Percentiles rank a stretch among this genome's conserved stretches.
Evolutionary conservation across 2,329 filamentous ascomycete species (phyloP).

Genomic region (Sclerotinia minor): DNA sequence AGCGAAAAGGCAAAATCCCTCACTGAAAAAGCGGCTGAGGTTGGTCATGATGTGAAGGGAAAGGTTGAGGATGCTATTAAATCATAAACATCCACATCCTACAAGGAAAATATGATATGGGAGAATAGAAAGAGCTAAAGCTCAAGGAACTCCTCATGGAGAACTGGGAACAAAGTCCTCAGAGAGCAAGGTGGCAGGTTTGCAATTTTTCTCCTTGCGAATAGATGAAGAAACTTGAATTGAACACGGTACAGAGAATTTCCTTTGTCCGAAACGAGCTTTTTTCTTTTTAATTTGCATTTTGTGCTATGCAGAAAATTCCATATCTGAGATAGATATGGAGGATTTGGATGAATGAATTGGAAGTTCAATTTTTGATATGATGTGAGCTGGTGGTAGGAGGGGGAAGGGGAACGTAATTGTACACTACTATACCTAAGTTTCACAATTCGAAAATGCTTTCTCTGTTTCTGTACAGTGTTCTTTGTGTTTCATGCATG

Average conservation of each 20-base stretch:
- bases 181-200: neutral
- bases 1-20: slow-evolving; percentile 53
- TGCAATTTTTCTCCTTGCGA: neutral
- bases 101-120: neutral
- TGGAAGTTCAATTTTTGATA: neutral
- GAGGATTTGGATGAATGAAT: neutral
- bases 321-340: neutral
- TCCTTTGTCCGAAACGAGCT: neutral
- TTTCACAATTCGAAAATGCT: neutral
- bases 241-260: slow-evolving; percentile 1
- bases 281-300: neutral
- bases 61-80: slow-evolving; percentile 44
- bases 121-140: neutral
- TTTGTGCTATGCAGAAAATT: neutral
- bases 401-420: neutral
- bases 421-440: slow-evolving; percentile 10
- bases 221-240: neutral
- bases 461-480: neutral
- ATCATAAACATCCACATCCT: slow-evolving; percentile 34
- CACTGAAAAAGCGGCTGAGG: slow-evolving; percentile 33
- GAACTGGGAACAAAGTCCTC: neutral
- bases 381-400: no score
- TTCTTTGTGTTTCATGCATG: neutral
- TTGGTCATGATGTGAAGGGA: slow-evolving; percentile 29
- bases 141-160: neutral